Base-by-base conservation (phyloP, 495 filamentous ascomycete genomes). In the Penicillium cosmopolitanum region DNA sequence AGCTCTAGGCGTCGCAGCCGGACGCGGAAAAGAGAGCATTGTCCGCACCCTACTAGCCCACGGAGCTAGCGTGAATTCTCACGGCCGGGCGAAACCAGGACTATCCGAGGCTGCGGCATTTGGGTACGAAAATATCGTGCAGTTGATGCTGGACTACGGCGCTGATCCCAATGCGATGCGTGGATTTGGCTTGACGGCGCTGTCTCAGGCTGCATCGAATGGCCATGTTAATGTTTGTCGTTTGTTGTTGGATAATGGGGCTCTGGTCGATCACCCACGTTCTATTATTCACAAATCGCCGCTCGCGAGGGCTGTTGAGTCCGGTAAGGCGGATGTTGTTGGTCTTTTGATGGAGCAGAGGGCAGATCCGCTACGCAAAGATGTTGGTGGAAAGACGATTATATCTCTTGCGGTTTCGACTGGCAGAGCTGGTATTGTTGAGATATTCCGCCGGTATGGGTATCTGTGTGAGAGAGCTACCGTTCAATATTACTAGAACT, bases 101-200 rank as follows among this genome's bases (percentile, higher is more conserved):
- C 60, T 68, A 0, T 55, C 54, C 2, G 56, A 75, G 34, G 77
- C 77, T 1, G 75, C 78, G 5, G 63, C 66, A 8, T 66, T 57
- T 15, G 71, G 77, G 5, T 64, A 75, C 46, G 66, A 69, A 25
- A 66, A 53, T 5, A 63, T 79, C 34, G 71, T 77, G 16, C 62
- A 66, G 16, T 28, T 80, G 47, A 56, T 82, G 10, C 65, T 83
- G 43, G 74, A 77, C 4, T 72, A 69, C 18, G 73, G 72, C 4
- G 72, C 74, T 1, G 64, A 82, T 46, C 68, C 81, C 47, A 73
- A 83, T 59, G 66, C 67, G 36, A 60, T 71, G 16, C 67, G 72
- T 48, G 52, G 56, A 13, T 60, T 53, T 13, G 75, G 73, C 2
- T 62, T 72, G 25, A 75, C 73, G 1, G 74, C 77, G n/a, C 63